Base-by-base conservation (phyloP, 2,329 filamentous ascomycete genomes). In the Gnomoniopsis sp. region DNA sequence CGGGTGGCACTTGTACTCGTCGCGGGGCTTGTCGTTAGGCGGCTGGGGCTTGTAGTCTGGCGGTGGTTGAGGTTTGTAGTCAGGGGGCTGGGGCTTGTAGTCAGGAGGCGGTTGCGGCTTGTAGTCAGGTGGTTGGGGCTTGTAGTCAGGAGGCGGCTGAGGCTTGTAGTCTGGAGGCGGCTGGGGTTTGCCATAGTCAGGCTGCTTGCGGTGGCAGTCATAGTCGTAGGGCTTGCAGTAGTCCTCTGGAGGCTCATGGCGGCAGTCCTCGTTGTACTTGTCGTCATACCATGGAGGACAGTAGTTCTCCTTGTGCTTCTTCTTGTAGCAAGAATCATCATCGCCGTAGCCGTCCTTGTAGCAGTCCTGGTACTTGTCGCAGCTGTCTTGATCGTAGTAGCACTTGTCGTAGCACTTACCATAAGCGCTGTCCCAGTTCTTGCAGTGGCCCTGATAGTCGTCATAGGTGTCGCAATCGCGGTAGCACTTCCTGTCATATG, bases 181-280 rank as follows among this genome's bases (percentile, higher is more conserved):
- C 17, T 30, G 15, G 34, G n/a, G n/a, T n/a, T 22, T 36, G 49
- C 15, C 49, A 50, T 58, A 30, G 46, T 49, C 15, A n/a, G 47
- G 38, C 52, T 53, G 52, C 19, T 47, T 21, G 26, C 53, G 48
- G 33, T 52, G 41, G 48, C 57, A 59, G 4, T 55, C 23, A 26
- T 43, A 56, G 46, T 56, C 53, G 41, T 26, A 56, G 12, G 57
- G 48, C 53, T 55, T 55, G 53, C 57, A 59, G 22, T 53, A 57
- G 41, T 53, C 49, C 21, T 38, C 41, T 7, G 49, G 55, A 46
- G 54, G 49, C 8, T 54, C 30, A 15, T 55, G 57, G 3, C 26
- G 12, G 41, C 46, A 54, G 7, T 59, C 49, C 23, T 33, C 14
- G 30, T 53, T 30, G 14, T 49, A 22, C 21, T 38, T 44, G 12